Conservation (phyloP, 805 yeast species). For the Metschnikowia kunwiensis region DNA sequence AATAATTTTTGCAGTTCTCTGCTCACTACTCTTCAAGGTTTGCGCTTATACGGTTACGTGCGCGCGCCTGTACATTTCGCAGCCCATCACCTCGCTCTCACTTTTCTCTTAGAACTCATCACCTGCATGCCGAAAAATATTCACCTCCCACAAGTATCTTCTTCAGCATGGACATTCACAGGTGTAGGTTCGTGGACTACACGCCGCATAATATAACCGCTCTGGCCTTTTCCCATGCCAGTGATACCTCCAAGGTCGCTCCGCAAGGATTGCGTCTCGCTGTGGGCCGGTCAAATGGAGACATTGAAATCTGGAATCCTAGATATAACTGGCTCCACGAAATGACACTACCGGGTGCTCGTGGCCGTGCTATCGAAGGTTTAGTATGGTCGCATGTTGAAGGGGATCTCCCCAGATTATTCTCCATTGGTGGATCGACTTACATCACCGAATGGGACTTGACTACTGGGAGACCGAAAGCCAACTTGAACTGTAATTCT, state of each 20-base stretch:
- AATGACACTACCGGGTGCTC: constrained; percentile 65
- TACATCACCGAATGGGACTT: constrained; percentile 91
- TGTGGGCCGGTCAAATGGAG: constrained; percentile 90
- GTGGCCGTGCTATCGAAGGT: constrained; percentile 85
- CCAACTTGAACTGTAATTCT: constrained; percentile 83
- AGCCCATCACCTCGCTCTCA: constrained; percentile 12
- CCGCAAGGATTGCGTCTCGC: constrained; percentile 68
- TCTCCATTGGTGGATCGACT: constrained; percentile 93
- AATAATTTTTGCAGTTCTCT: too few relatives aligned
- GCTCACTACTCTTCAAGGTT: not conserved
- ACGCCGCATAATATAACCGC: constrained; percentile 83
- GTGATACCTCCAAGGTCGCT: constrained; percentile 30
- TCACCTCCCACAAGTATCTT: constrained; percentile 5
- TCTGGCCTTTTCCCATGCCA: constrained; percentile 64
- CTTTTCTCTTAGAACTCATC: constrained; percentile 12
- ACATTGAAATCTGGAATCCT: constrained; percentile 95
- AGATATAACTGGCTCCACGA: constrained; percentile 80
- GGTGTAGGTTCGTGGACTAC: constrained; percentile 89
- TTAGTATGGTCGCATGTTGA: constrained; percentile 67
- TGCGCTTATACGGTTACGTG: not conserved
- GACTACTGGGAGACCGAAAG: constrained; percentile 63
- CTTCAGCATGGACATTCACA: constrained; percentile 66
- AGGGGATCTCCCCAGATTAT: constrained; percentile 59
- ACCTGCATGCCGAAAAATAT: constrained; percentile 19
- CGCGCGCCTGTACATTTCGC: constrained; percentile 13